phyloP scores from a whole-genome alignment of 2,329 filamentous ascomycete species.

The Botryotinia convoluta region DNA sequence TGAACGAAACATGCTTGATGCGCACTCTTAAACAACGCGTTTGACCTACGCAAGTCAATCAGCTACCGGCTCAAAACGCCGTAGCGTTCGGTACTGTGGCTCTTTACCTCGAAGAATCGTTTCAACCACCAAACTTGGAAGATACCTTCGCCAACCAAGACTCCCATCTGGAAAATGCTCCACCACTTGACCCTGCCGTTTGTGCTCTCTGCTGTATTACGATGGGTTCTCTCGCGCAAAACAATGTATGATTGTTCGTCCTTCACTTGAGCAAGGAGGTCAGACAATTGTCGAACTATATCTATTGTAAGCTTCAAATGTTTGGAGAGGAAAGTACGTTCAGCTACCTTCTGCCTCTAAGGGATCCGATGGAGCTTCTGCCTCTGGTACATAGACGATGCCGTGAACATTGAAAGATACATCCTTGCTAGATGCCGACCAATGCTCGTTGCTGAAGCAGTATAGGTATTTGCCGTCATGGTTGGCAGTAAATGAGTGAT shows the following conservation, averaged over 20 bases:
- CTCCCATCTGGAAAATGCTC: conserved; percentile 92
- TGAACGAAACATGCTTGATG: conserved; percentile 21
- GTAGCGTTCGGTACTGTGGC: conserved; percentile 37
- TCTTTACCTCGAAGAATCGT: conserved; percentile 83
- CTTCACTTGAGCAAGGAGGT: conserved; percentile 87
- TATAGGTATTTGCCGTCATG: conserved; percentile 88
- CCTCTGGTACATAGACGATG: conserved; percentile 93
- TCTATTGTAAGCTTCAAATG: conserved; percentile 12
- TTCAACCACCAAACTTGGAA: conserved; percentile 99
- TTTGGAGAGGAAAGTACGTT: conserved; percentile 27
- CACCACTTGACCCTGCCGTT: conserved; percentile 99
- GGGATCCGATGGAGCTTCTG: conserved; percentile 79
- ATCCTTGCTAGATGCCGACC: conserved; percentile 94
- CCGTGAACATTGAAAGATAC: conserved; percentile 99
- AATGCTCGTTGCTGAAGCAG: conserved; percentile 99
- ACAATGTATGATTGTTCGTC: conserved; percentile 98
- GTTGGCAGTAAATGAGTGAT: conserved; percentile 85
- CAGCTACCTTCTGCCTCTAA: conserved; percentile 79
- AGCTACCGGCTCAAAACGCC: conserved; percentile 35
- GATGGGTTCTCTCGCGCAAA: conserved; percentile 88
- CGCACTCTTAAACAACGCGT: conserved; percentile 54
- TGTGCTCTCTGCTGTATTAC: conserved; percentile 98
- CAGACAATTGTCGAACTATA: conserved; percentile 75
- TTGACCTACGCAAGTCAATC: conserved; percentile 50
- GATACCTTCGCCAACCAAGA: conserved; percentile 85